Conservation (phyloP, 148 eudicot species). For the Silene latifolia region DNA sequence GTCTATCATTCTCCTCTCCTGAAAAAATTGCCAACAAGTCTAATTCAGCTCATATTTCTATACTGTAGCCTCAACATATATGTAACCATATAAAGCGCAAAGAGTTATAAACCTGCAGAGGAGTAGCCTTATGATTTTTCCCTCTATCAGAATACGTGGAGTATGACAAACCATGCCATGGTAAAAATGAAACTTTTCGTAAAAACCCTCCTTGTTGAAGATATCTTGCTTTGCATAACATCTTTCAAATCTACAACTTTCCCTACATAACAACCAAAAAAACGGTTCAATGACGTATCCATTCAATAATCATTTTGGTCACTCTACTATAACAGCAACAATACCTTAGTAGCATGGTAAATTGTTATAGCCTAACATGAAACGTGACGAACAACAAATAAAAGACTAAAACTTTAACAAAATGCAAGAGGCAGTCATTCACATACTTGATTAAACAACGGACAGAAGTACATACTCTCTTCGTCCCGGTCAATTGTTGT, state of each 20-base stretch:
- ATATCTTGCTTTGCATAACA: conserved; percentile 32
- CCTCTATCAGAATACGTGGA: conserved; percentile 42
- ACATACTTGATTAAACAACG: not conserved
- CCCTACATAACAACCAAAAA: conserved; percentile 1
- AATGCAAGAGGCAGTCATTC: not conserved
- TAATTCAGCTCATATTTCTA: conserved; percentile 9
- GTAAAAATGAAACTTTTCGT: conserved; percentile 33
- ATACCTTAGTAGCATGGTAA: not conserved
- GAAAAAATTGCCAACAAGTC: conserved; percentile 13
- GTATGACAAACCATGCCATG: conserved; percentile 47
- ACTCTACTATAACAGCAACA: not conserved
- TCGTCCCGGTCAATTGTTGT: too few relatives aligned
- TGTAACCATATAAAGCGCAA: not conserved
- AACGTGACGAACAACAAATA: not conserved
- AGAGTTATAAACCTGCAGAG: conserved; percentile 58
- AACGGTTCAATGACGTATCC: too few relatives aligned
- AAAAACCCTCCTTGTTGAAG: conserved; percentile 30
- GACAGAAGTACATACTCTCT: not conserved
- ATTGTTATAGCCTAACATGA: not conserved
- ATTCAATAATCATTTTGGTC: too few relatives aligned
- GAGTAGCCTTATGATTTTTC: conserved; percentile 65
- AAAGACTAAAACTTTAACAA: not conserved
- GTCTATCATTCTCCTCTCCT: conserved; percentile 95
- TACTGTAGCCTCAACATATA: not conserved
- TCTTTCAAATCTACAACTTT: conserved; percentile 10